Evolutionary conservation across 176 grass and related monocot species (phyloP), one percentile per base, ranked within the genome.

Genomic region (Paspalum vaginatum): DNA sequence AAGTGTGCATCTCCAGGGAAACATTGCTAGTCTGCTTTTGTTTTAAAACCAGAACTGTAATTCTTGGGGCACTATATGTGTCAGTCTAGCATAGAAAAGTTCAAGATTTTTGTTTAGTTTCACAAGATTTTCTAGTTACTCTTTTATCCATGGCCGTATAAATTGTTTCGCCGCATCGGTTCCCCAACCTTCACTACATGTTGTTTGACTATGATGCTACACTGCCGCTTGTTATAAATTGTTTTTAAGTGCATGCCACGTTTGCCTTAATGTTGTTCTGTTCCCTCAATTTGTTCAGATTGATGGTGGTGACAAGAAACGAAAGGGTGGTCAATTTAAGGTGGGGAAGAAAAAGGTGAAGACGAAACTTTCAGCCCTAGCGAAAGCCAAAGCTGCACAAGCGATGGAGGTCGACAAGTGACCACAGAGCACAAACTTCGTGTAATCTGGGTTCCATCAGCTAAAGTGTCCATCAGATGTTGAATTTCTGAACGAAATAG

Each of bases 321-420:
- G 58, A 65, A 87, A 89, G n/a, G 72, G 76, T 43, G 51, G 84
- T 0, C 89, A 71, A 21, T 98, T 98, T 89, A 92, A 93, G 79
- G 90, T 93, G 7, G 92, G 96, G 67, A 89, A 88, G 87, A 95
- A 94, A 78, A 91, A 89, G 71, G 75, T 99, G 70, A 95, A 95
- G 83, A 99, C 92, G 13, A 93, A 91, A 61, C 72, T 99, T 78
- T 86, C 92, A 17, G 87, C 90, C 25, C 81, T 95, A 38, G 6
- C 71, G 14, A 98, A 98, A 76, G 88, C 88, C 39, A 98, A 95
- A 86, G 86, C 85, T 56, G 63, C 78, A 0, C 96, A 95, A 84
- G 96, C 90, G 66, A 98, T 93, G 84, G 83, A 93, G 88, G 54
- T 95, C 9, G 92, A 95, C 89, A 86, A 93, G 65, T 91, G 52